Evolutionary conservation across 768 basidiomycete species (phyloP).

Genomic region (Leccinum imitatum): DNA sequence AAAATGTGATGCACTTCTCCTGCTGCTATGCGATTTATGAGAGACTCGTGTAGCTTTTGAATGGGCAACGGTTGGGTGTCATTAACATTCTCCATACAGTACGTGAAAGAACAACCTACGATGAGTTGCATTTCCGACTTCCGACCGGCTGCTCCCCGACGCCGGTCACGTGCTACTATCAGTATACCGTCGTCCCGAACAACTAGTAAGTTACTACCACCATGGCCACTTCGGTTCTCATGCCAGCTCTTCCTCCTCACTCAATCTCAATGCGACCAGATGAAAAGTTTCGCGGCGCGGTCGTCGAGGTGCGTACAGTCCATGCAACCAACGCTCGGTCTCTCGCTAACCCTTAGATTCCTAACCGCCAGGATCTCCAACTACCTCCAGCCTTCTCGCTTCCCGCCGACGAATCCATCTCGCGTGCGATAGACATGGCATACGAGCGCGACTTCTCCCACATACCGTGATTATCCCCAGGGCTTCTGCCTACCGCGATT

Average conservation of each 20-base stretch:
- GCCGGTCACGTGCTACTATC: too few species aligned
- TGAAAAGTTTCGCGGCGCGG: constrained; percentile 82
- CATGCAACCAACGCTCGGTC: neutral
- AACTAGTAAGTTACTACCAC: too few species aligned
- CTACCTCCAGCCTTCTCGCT: constrained; percentile 86
- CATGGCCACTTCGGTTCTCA: constrained; percentile 12
- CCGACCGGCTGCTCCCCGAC: neutral
- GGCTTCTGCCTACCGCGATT: neutral
- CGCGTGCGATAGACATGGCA: constrained; percentile 78
- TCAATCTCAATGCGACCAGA: constrained; percentile 11
- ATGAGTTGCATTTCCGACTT: neutral
- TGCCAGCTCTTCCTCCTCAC: neutral
- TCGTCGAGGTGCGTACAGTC: constrained; percentile 68
- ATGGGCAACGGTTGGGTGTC: constrained; percentile 58
- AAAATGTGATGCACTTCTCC: constrained; percentile 49
- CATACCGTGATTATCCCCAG: constrained; percentile 64
- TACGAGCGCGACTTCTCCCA: constrained; percentile 95
- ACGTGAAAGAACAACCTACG: neutral
- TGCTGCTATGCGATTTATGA: constrained; percentile 91
- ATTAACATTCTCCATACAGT: constrained; percentile 12
- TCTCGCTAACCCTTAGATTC: neutral
- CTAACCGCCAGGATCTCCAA: constrained; percentile 53
- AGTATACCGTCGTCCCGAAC: neutral
- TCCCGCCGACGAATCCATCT: constrained; percentile 66
- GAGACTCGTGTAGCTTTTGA: constrained; percentile 70